Conservation (phyloP, 352 stramenopile species). For the Phytophthora meadii region DNA sequence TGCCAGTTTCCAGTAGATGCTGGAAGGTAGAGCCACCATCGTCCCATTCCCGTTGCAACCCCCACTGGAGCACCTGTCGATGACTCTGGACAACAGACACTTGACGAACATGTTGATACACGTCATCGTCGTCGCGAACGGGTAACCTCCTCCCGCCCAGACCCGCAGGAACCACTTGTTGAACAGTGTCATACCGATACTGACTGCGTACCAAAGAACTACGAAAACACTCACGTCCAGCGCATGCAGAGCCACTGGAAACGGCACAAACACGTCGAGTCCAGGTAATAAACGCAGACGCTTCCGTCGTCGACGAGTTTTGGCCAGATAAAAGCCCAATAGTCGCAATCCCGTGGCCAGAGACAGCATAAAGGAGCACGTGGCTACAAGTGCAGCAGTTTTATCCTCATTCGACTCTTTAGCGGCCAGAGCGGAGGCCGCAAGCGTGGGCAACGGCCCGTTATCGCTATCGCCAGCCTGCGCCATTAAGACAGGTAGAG, state of each 20-base stretch:
- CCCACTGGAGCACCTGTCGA: constrained; percentile 53
- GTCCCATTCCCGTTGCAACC: constrained; percentile 19
- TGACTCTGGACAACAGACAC: constrained; percentile 63
- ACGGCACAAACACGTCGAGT: constrained; percentile 22
- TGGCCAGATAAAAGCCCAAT: constrained; percentile 43
- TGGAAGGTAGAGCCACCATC: constrained; percentile 43
- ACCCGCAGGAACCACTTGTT: constrained; percentile 87
- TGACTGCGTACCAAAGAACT: constrained; percentile 85
- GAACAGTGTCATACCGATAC: constrained; percentile 87
- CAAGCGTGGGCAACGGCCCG: constrained; percentile 24
- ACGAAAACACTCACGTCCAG: constrained; percentile 78
- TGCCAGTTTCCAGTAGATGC: constrained; percentile 70
- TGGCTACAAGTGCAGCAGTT: constrained; percentile 57
- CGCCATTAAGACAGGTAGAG: constrained; percentile 11
- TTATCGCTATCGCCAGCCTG: constrained; percentile 17
- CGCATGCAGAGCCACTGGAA: constrained; percentile 50
- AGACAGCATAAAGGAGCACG: constrained; percentile 69
- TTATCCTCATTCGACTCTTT: constrained; percentile 45
- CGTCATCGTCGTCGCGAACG: constrained; percentile 82
- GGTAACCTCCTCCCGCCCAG: constrained; percentile 72
- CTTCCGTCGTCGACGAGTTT: constrained; percentile 30
- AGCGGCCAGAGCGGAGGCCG: constrained; percentile 10
- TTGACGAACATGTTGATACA: constrained; percentile 86
- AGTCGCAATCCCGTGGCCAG: constrained; percentile 55
- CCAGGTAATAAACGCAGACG: constrained; percentile 23